These are phyloP conservation scores for Basidiobolus meristosporus DNA, from an alignment of 371 early-diverging fungal species.

Conservation along the genomic window DNA sequence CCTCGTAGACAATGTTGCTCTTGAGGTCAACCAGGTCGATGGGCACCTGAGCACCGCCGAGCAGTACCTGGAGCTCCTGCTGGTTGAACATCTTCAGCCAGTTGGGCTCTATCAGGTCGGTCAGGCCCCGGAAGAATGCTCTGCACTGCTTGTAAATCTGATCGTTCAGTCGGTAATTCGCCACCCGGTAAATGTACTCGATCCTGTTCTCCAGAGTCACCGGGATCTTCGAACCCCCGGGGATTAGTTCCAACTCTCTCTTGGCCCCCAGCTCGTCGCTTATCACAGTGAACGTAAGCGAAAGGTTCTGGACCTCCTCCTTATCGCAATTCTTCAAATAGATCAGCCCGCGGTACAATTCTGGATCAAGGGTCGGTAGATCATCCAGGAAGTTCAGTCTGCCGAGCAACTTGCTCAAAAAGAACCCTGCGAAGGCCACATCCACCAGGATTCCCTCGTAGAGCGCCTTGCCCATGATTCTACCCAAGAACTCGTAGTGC, in stretches of 20 bases:
- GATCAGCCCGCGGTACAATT: conserved; percentile 64
- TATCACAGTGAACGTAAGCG: conserved; percentile 49
- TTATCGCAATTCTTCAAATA: conserved; percentile 62
- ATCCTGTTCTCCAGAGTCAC: conserved; percentile 74
- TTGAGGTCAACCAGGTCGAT: conserved; percentile 63
- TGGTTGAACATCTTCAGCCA: conserved; percentile 73
- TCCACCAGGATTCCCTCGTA: conserved; percentile 88
- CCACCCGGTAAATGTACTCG: conserved; percentile 58
- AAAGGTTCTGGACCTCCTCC: conserved; percentile 44
- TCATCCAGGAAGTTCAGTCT: conserved; percentile 51
- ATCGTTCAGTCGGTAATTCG: conserved; percentile 56
- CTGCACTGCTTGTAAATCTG: conserved; percentile 66
- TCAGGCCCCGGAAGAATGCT: conserved; percentile 69
- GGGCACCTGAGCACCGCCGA: conserved; percentile 57
- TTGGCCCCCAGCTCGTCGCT: conserved; percentile 22
- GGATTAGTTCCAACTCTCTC: conserved; percentile 48
- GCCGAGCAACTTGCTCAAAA: conserved; percentile 74
- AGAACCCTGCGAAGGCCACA: conserved; percentile 79
- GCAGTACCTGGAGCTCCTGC: conserved; percentile 74
- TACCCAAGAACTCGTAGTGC: conserved; percentile 70
- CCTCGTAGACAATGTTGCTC: conserved; percentile 64
- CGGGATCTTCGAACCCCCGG: conserved; percentile 44
- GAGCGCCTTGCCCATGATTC: conserved; percentile 84
- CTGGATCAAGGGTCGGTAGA: conserved; percentile 70
- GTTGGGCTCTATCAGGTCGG: conserved; percentile 45